Percentiles rank a stretch among this genome's conserved stretches.
These are phyloP conservation scores for Acanthamoeba castellanii DNA, from an alignment of 208 protist genomes.

Conservation along the genomic window DNA sequence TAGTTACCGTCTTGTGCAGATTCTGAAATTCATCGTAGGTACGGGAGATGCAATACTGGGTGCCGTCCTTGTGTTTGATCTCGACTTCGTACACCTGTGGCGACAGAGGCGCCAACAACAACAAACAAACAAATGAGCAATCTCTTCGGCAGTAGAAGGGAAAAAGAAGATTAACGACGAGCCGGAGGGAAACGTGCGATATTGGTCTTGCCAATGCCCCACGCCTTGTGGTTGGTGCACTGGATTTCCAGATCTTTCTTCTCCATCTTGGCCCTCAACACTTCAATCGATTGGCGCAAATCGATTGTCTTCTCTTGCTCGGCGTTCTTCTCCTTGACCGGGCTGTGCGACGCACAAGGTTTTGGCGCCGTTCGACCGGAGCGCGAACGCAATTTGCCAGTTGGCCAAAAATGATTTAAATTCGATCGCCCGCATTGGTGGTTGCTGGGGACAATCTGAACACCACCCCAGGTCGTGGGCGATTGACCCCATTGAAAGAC, in stretches of 20 bases:
- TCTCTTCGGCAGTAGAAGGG: not conserved
- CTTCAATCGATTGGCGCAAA: not conserved
- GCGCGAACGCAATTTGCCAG: too few relatives aligned
- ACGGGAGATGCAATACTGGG: conserved; percentile 19
- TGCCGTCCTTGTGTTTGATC: conserved; percentile 15
- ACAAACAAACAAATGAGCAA: not conserved
- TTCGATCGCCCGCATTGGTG: too few relatives aligned
- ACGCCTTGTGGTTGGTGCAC: conserved; percentile 39
- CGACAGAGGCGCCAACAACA: not conserved
- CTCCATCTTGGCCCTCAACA: not conserved
- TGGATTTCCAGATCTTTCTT: not conserved
- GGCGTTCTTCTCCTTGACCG: too few relatives aligned
- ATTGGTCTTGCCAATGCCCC: conserved; percentile 25
- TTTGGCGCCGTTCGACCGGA: too few relatives aligned
- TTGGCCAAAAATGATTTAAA: not conserved
- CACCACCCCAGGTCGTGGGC: too few relatives aligned
- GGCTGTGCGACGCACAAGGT: too few relatives aligned
- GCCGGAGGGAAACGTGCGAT: not conserved
- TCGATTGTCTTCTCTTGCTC: not conserved
- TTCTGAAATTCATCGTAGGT: conserved; percentile 13
- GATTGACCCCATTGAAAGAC: too few relatives aligned
- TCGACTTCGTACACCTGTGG: conserved; percentile 20
- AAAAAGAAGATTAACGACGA: not conserved
- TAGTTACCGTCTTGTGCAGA: conserved; percentile 4
- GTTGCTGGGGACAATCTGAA: too few relatives aligned